Evolutionary conservation across 257 asterid species (phyloP).

Genomic region (Solanum sitiens): DNA sequence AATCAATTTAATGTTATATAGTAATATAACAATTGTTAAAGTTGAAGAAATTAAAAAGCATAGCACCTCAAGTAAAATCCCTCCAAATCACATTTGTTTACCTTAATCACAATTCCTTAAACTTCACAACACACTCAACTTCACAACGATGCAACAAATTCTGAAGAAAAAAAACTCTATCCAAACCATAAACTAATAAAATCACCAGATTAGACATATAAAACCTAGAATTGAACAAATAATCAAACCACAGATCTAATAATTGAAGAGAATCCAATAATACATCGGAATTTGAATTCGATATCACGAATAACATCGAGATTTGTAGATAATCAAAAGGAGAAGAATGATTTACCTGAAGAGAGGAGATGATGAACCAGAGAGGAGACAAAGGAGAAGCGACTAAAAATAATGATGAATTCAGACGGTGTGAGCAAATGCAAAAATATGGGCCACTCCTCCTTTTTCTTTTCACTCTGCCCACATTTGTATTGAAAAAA

Average conservation of each 20-base stretch:
- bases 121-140: background rate
- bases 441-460: background rate
- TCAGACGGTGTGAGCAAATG: background rate
- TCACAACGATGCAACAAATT: background rate
- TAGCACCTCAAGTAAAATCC: background rate
- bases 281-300: background rate
- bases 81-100: background rate
- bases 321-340: background rate
- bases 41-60: background rate
- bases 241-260: background rate
- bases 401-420: background rate
- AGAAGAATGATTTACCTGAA: background rate
- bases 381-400: background rate
- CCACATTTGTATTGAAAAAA: too few species aligned
- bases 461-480: background rate
- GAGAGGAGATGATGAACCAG: background rate
- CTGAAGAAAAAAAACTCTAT: background rate
- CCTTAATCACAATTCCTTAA: background rate
- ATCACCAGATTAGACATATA: background rate
- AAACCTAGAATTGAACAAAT: background rate
- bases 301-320: background rate
- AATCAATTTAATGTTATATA: background rate
- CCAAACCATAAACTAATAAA: background rate
- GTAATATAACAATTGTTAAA: background rate
- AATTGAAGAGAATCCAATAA: background rate